Conservation (phyloP, 169 alveolate species). For the Toxoplasma gondii region DNA sequence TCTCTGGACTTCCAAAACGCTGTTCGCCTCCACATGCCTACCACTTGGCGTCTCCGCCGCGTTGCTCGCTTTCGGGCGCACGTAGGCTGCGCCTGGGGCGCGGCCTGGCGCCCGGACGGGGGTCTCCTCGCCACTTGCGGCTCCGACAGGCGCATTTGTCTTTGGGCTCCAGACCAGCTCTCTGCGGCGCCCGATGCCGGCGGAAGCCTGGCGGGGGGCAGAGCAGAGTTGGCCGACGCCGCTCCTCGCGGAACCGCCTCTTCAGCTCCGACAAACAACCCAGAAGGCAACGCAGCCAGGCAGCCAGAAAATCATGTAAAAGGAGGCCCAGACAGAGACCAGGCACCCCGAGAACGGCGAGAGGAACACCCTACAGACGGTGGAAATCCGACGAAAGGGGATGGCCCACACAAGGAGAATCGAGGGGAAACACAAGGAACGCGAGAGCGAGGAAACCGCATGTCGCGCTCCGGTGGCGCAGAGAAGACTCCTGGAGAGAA, state of each 20-base stretch:
- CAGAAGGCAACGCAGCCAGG: not conserved
- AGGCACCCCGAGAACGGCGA: too few relatives aligned
- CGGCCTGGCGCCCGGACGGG: slow-evolving; percentile 44
- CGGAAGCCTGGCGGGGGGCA: not conserved
- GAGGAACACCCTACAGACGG: too few relatives aligned
- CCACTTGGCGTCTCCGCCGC: slow-evolving; percentile 7
- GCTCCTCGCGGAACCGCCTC: too few relatives aligned
- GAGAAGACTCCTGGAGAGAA: too few relatives aligned
- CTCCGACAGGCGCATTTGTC: slow-evolving; percentile 20
- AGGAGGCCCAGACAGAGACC: not conserved
- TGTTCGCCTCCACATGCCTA: not conserved
- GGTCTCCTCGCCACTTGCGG: slow-evolving; percentile 37
- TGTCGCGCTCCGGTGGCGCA: too few relatives aligned
- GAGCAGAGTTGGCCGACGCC: not conserved
- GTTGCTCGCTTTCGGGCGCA: slow-evolving; percentile 15
- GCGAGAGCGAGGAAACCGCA: too few relatives aligned
- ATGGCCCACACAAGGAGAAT: too few relatives aligned
- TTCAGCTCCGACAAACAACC: too few relatives aligned
- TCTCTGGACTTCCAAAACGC: too few relatives aligned
- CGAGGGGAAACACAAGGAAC: too few relatives aligned
- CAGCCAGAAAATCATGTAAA: not conserved
- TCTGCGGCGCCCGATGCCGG: not conserved
- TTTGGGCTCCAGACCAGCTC: not conserved
- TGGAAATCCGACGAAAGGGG: too few relatives aligned
- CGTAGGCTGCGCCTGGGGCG: slow-evolving; percentile 28